These are phyloP conservation scores for Ceratobasidium papillatum DNA, from an alignment of 1,284 basidiomycete species.

Conservation along the genomic window DNA sequence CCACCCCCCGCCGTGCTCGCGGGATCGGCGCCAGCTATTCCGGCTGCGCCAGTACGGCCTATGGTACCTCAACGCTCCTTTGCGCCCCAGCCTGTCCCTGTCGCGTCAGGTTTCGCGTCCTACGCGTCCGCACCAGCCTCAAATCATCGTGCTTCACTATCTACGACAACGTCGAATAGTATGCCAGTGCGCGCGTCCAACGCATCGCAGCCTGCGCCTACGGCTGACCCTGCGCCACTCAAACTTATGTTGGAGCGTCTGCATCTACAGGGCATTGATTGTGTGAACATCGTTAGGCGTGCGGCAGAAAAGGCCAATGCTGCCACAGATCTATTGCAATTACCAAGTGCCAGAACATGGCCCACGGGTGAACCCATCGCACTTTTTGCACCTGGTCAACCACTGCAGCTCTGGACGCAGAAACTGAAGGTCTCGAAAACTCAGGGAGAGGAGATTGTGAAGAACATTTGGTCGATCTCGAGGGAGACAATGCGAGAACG, in stretches of 20 bases:
- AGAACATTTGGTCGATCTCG: slow-evolving; percentile 14
- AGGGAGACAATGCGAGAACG: background rate
- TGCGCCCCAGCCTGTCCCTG: background rate
- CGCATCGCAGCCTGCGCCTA: background rate
- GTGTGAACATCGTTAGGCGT: slow-evolving; percentile 14
- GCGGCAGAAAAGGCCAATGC: slow-evolving; percentile 3
- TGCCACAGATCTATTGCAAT: background rate
- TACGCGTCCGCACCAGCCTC: slow-evolving; percentile 10
- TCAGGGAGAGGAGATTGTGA: slow-evolving; percentile 4
- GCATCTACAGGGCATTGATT: slow-evolving; percentile 13
- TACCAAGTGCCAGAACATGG: background rate
- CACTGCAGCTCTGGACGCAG: slow-evolving; percentile 12
- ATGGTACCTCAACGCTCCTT: background rate
- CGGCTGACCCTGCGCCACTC: background rate
- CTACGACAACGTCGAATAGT: background rate
- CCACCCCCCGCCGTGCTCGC: background rate
- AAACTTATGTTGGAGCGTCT: slow-evolving; percentile 9
- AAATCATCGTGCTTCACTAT: slow-evolving; percentile 13
- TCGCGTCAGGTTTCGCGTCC: background rate
- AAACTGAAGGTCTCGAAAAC: background rate
- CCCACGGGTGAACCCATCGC: background rate
- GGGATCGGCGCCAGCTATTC: background rate
- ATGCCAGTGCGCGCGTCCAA: background rate
- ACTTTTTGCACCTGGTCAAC: slow-evolving; percentile 25
- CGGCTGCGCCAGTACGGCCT: background rate